phyloP scores from a whole-genome alignment of 1,284 basidiomycete species.

The Leccinum pachyderme region DNA sequence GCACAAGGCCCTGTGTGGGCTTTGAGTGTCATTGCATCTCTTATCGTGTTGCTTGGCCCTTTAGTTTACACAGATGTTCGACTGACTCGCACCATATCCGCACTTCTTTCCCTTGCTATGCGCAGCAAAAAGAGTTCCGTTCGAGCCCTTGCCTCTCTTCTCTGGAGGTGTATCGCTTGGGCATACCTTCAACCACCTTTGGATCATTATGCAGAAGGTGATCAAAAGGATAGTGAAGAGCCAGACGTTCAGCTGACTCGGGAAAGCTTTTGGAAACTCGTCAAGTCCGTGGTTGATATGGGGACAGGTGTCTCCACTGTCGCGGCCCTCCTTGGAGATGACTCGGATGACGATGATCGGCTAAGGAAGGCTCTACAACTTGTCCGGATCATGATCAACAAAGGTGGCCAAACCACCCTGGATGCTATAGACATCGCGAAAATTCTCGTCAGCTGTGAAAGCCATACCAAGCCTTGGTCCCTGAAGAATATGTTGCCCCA shows the following conservation, averaged over 20 bases:
- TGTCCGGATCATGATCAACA: slow-evolving; percentile 53
- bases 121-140: slow-evolving; percentile 60
- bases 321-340: slow-evolving; percentile 48
- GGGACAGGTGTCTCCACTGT: slow-evolving; percentile 58
- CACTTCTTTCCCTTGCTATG: slow-evolving; percentile 52
- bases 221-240: slow-evolving; percentile 34
- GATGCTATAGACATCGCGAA: slow-evolving; percentile 53
- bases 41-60: slow-evolving; percentile 62
- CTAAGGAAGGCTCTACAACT: slow-evolving; percentile 45
- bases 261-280: slow-evolving; percentile 48
- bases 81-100: slow-evolving; percentile 47
- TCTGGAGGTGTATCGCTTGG: slow-evolving; percentile 67
- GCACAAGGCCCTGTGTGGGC: slow-evolving; percentile 77
- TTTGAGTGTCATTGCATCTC: slow-evolving; percentile 57
- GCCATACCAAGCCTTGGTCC: slow-evolving; percentile 40
- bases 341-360: slow-evolving; percentile 39
- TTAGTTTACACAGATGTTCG: slow-evolving; percentile 45
- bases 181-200: slow-evolving; percentile 56
- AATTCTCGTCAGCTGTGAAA: slow-evolving; percentile 46
- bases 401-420: slow-evolving; percentile 45
- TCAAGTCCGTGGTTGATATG: slow-evolving; percentile 55
- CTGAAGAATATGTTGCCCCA: slow-evolving; percentile 49
- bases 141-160: slow-evolving; percentile 53
- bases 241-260: slow-evolving; percentile 32
- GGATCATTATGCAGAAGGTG: slow-evolving; percentile 32